These are phyloP conservation scores for Amoebophrya sp. DNA, from an alignment of 169 alveolate species.

Conservation along the genomic window DNA sequence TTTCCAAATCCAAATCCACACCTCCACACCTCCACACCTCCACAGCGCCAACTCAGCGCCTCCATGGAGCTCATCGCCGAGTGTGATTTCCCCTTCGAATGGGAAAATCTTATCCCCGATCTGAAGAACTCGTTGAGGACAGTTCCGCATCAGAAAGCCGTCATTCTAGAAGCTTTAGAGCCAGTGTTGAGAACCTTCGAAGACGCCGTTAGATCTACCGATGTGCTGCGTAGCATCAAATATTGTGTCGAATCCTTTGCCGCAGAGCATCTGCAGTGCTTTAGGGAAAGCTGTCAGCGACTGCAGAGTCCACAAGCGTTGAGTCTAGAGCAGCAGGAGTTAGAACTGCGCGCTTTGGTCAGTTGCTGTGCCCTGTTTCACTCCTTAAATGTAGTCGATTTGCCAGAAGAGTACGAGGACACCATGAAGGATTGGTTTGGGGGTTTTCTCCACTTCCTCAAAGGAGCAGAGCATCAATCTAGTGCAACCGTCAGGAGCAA, in stretches of 20 bases:
- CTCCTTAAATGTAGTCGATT: constrained; percentile 30
- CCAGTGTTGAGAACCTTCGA: not conserved
- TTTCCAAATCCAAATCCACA: too few species aligned
- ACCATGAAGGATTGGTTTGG: not conserved
- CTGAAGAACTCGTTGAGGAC: not conserved
- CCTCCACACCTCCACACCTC: too few species aligned
- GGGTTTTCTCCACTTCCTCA: not conserved
- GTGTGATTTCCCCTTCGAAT: not conserved
- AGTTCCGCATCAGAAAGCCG: not conserved
- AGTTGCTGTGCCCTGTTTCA: not conserved
- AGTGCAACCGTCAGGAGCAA: too few species aligned
- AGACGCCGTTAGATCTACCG: not conserved
- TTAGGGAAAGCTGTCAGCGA: not conserved
- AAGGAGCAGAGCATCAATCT: too few species aligned
- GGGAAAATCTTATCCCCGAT: not conserved
- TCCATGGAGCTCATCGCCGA: not conserved
- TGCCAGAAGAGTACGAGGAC: constrained; percentile 29
- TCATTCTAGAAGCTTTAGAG: not conserved
- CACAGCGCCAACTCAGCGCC: not conserved
- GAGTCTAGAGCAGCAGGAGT: not conserved
- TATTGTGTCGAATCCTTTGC: not conserved
- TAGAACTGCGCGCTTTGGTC: not conserved
- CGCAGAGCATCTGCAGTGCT: not conserved
- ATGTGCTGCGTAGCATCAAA: not conserved
- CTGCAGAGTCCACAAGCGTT: too few species aligned